These are phyloP conservation scores for Microbotryum lychnidis-dioicae DNA, from an alignment of 1,284 basidiomycete genomes.

Conservation along the genomic window DNA sequence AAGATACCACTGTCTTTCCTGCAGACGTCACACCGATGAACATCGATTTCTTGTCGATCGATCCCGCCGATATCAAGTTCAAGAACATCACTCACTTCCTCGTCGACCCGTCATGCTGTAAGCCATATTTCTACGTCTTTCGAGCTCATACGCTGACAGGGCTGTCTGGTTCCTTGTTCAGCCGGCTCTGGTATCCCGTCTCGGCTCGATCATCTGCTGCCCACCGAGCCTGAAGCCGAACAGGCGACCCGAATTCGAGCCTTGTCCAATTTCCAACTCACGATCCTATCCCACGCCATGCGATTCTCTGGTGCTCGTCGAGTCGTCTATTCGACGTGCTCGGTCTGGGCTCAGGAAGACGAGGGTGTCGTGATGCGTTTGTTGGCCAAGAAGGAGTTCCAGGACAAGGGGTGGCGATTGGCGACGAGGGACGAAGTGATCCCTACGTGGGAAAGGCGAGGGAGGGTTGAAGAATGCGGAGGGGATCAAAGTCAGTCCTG, in stretches of 20 bases:
- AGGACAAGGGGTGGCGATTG: constrained; percentile 53
- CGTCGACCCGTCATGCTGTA: constrained; percentile 75
- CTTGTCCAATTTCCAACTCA: constrained; percentile 77
- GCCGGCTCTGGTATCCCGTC: constrained; percentile 37
- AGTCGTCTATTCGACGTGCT: constrained; percentile 95
- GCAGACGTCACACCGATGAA: constrained; percentile 58
- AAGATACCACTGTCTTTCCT: too few species aligned
- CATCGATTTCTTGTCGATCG: constrained; percentile 67
- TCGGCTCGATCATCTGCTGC: constrained; percentile 38
- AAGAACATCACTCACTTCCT: constrained; percentile 69
- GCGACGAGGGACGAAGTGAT: constrained; percentile 59
- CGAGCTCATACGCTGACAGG: background rate
- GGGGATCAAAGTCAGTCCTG: constrained; percentile 31
- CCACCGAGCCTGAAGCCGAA: constrained; percentile 41
- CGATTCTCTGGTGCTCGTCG: constrained; percentile 59
- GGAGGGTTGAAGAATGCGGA: constrained; percentile 52
- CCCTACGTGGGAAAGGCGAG: constrained; percentile 69
- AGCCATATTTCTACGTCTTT: background rate
- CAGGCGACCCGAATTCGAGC: constrained; percentile 59
- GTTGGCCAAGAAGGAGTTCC: constrained; percentile 59
- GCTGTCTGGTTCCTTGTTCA: background rate
- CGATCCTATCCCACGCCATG: constrained; percentile 92
- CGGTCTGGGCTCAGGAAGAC: constrained; percentile 82
- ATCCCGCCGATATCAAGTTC: constrained; percentile 58
- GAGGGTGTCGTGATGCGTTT: constrained; percentile 71